Evolutionary conservation across 1,139 yeast genomes (phyloP).

Genomic region (Pneumocystis murina): DNA sequence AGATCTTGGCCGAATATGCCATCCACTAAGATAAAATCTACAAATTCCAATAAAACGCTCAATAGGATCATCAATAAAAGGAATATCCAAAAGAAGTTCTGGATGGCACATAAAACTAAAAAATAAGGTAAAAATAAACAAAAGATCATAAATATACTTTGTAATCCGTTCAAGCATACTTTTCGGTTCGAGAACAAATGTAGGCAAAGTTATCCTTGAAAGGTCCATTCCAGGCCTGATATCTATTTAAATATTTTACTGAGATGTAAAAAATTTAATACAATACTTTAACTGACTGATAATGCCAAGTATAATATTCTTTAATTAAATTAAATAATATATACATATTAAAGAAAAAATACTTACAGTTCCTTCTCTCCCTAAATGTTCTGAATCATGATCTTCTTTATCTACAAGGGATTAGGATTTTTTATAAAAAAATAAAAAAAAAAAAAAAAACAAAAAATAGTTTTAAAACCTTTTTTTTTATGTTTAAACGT

Average conservation of each 20-base stretch:
- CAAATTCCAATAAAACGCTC: conserved; percentile 51
- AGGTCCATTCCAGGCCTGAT: conserved; percentile 74
- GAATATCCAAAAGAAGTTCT: conserved; percentile 55
- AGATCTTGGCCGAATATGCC: conserved; percentile 98
- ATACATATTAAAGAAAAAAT: background rate
- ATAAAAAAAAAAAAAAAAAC: no score
- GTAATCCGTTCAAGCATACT: conserved; percentile 93
- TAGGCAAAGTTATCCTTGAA: conserved; percentile 80
- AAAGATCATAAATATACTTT: conserved; percentile 39
- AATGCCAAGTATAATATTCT: background rate
- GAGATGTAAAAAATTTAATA: background rate
- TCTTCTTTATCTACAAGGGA: background rate
- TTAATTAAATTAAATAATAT: background rate
- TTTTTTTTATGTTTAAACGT: background rate
- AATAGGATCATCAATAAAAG: conserved; percentile 37
- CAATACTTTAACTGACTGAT: background rate
- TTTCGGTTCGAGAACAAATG: conserved; percentile 84
- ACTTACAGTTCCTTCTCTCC: background rate
- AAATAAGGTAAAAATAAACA: background rate
- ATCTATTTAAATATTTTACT: background rate
- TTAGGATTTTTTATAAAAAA: background rate
- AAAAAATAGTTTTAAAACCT: background rate
- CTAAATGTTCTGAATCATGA: background rate
- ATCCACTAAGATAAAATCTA: conserved; percentile 79
- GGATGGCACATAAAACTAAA: conserved; percentile 44